Base-by-base conservation (phyloP, 129 eudicot genomes). In the Chrysanthemum makinoi region DNA sequence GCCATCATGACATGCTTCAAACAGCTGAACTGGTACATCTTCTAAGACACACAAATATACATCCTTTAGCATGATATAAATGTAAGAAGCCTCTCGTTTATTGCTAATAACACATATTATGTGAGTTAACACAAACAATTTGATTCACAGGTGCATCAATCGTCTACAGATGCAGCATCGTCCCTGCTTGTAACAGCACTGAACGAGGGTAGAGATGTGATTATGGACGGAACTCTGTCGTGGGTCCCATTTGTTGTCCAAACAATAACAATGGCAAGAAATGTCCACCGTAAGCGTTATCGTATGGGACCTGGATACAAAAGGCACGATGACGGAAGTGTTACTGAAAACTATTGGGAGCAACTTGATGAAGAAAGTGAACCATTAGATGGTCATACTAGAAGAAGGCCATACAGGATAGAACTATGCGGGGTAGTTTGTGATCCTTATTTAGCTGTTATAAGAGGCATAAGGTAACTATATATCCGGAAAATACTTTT, bases 111-210 rank as follows among this genome's bases (percentile, higher is more conserved):
- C 43, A 35, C 43, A 35, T 35, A 5, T 39, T 39, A 39, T 39
- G 10, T 39, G 46, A 39, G 9, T 39, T 39, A 39, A 52, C 12
- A 60, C 9, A 51, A 26, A 63, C 59, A 12, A 10, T 67, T 4
- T 47, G 61, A 66, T 75, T 39, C 1, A 61, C 86, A 90, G 99
- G 99, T 95, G 66, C 99, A 95, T 68, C 99, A 95, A 75, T 95
- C 97, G 44, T 95, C 99, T 17, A 90, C 99, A n/a, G 97, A 95
- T 20, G 97, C 99, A 79, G 99, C 99, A 70, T 90, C 99, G n/a
- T 95, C 99, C 57, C 94, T 95, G 53, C 89, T 95, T 7, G 99
- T 95, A 65, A 95, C 99, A 72, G 97, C 97, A 66, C 83, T 95
- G 17, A 95, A 95, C 10, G 96, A 95, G 79, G 99, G 97, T 51